Conservation (phyloP, 495 filamentous ascomycete genomes). For the Hypoxylon trugodes region DNA sequence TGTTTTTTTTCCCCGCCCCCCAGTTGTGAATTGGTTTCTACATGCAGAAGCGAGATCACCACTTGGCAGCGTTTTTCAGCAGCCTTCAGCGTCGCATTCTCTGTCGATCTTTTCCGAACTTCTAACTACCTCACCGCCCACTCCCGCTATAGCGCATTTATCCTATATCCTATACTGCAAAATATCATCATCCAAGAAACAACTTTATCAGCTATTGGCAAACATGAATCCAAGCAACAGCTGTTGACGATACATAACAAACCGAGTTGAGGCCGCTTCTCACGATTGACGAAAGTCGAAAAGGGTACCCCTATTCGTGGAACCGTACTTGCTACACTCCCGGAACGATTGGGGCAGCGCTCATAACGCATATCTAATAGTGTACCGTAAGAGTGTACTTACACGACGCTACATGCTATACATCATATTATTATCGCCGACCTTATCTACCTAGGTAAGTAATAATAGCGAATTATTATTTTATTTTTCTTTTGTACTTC, state of each 20-base stretch:
- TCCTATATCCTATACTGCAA: not conserved
- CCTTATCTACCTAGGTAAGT: no score
- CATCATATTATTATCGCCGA: constrained; percentile 6
- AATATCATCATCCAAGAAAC: not conserved
- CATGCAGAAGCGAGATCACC: constrained; percentile 41
- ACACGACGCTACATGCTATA: constrained; percentile 6
- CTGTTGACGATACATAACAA: constrained; percentile 5
- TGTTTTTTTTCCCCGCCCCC: not conserved
- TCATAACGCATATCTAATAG: constrained; percentile 14
- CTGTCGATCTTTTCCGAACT: constrained; percentile 34
- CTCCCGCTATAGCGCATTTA: constrained; percentile 13
- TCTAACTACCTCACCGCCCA: constrained; percentile 27
- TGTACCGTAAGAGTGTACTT: no score
- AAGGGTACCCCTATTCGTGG: constrained; percentile 18
- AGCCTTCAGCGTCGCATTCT: constrained; percentile 30
- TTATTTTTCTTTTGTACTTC: not conserved
- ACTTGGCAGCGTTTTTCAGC: constrained; percentile 39
- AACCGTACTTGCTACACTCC: constrained; percentile 15
- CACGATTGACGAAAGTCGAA: not conserved
- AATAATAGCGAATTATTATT: no score
- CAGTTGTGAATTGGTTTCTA: constrained; percentile 23
- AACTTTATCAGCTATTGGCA: no score
- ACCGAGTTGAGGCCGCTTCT: constrained; percentile 21
- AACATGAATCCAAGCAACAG: no score
- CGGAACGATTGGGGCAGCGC: not conserved